A percentile compares a stretch with the other conserved stretches of the same genome.
Conservation (phyloP, 495 filamentous ascomycete species). For the Achaetomiella virescens region DNA sequence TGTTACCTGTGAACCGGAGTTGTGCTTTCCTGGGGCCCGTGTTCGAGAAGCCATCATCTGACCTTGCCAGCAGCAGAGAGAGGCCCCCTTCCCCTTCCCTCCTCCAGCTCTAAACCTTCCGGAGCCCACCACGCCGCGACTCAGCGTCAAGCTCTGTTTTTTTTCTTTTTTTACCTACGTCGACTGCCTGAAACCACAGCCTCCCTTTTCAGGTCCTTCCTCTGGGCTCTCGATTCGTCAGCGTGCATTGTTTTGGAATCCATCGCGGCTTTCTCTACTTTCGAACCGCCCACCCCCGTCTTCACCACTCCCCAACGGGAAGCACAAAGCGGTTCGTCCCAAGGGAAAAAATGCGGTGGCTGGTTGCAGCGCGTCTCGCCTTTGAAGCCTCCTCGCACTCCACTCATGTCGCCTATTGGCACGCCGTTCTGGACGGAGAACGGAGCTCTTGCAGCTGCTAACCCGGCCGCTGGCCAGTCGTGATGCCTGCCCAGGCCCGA, state of each 20-base stretch:
- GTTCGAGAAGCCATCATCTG: conserved; percentile 3
- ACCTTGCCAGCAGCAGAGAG: not conserved
- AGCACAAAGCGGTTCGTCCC: not conserved
- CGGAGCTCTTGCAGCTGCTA: conserved; percentile 22
- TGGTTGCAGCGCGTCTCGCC: conserved; percentile 25
- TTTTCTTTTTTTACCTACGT: not conserved
- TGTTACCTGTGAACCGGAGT: too few relatives aligned
- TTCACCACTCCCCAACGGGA: not conserved
- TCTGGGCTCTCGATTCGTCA: not conserved
- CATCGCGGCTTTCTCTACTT: conserved; percentile 7
- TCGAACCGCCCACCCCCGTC: not conserved
- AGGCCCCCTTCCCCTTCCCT: not conserved
- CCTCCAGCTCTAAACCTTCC: not conserved
- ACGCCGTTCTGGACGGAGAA: conserved; percentile 10
- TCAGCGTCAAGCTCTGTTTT: not conserved
- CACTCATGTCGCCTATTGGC: conserved; percentile 17
- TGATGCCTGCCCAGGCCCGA: conserved; percentile 20
- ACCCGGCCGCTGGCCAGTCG: conserved; percentile 25
- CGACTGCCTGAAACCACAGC: conserved; percentile 6
- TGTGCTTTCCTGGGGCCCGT: not conserved
- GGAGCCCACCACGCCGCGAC: conserved; percentile 2
- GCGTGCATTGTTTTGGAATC: conserved; percentile 1
- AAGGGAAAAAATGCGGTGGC: conserved; percentile 27
- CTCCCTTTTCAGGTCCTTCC: not conserved
- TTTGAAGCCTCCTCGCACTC: not conserved